Evolutionary conservation across 1,284 basidiomycete species (phyloP).

Genomic region (Caloboletus inedulis): DNA sequence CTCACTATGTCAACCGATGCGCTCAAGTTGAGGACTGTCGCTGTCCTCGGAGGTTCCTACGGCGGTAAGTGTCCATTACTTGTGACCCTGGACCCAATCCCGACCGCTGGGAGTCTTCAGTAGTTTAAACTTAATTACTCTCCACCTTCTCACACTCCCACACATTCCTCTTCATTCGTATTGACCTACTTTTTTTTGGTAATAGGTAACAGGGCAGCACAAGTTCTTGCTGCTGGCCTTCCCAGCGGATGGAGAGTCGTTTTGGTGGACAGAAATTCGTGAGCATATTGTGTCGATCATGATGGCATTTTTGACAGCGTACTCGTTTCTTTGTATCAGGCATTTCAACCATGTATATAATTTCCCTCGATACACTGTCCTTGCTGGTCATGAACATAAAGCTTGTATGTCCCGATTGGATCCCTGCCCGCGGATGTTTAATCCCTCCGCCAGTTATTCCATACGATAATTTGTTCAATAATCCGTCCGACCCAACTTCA

Average conservation of each 20-base stretch:
- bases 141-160: background rate
- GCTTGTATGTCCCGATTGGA: slow-evolving; percentile 47
- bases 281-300: slow-evolving; percentile 19
- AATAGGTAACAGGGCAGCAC: slow-evolving; percentile 49
- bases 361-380: slow-evolving; percentile 60
- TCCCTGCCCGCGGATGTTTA: background rate
- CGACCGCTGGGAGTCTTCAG: background rate
- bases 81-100: background rate
- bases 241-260: slow-evolving; percentile 63
- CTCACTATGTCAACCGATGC: slow-evolving; percentile 9
- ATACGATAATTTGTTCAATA: slow-evolving; percentile 47
- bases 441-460: slow-evolving; percentile 52
- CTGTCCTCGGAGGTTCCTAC: slow-evolving; percentile 60
- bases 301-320: background rate
- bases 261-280: slow-evolving; percentile 72
- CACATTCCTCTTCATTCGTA: slow-evolving; percentile 1
- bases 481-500: slow-evolving; percentile 6
- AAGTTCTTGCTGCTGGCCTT: slow-evolving; percentile 52
- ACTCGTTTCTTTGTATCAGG: slow-evolving; percentile 25
- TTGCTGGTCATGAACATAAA: slow-evolving; percentile 71
- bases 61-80: slow-evolving; percentile 42
- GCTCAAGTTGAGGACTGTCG: slow-evolving; percentile 39
- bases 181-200: background rate
- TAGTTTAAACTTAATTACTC: background rate
- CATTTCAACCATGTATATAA: slow-evolving; percentile 58